Evolutionary conservation across 176 grass and related monocot species (phyloP).

Genomic region (Alloteropsis semialata): DNA sequence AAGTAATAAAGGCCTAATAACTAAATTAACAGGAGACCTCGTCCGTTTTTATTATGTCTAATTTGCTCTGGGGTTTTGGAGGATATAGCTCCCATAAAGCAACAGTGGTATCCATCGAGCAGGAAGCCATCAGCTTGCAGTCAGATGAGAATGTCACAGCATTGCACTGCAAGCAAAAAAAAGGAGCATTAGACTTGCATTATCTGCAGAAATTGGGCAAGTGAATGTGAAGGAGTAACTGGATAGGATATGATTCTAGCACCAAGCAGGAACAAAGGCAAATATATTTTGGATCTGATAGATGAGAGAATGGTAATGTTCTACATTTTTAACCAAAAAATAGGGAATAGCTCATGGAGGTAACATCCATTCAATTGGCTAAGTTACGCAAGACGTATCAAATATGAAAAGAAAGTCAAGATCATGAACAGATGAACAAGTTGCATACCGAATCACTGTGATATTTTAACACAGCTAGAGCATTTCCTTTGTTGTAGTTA

Average conservation of each 20-base stretch:
- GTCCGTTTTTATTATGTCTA: background rate
- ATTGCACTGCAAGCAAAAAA: conserved; percentile 55
- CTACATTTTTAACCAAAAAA: background rate
- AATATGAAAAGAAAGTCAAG: background rate
- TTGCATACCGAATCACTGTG: conserved; percentile 63
- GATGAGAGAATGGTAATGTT: background rate
- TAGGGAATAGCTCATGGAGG: background rate
- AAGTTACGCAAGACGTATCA: background rate
- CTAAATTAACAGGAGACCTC: background rate
- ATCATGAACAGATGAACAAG: background rate
- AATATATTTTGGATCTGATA: background rate
- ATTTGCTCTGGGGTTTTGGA: conserved; percentile 32
- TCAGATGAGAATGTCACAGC: conserved; percentile 73
- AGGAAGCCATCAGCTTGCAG: conserved; percentile 83
- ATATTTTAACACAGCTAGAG: conserved; percentile 75
- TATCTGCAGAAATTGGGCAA: background rate
- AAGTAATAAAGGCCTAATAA: background rate
- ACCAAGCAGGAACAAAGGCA: background rate
- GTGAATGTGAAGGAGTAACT: background rate
- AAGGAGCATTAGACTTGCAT: background rate
- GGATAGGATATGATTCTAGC: background rate
- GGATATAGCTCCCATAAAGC: conserved; percentile 87
- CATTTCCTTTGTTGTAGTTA: conserved; percentile 81
- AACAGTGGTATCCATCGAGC: conserved; percentile 70
- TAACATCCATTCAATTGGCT: background rate